Conservation (phyloP, 2,329 filamentous ascomycete genomes). For the Xylaria sp. region DNA sequence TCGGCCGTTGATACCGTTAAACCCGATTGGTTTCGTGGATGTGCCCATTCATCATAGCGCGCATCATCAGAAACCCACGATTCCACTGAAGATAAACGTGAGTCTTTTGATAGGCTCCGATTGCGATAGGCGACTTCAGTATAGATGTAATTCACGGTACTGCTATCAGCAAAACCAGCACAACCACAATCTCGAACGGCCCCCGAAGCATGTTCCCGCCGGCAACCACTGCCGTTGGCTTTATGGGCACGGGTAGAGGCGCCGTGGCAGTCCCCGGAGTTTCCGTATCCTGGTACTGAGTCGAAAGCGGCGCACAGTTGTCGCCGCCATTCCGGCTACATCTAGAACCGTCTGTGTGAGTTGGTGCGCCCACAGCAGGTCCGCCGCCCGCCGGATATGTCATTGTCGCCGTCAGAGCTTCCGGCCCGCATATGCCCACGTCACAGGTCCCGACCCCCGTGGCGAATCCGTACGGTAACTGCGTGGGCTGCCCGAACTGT, state of each 20-base stretch:
- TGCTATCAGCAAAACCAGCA: constrained; percentile 1
- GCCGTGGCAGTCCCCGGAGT: neutral
- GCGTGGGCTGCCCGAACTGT: constrained; percentile 23
- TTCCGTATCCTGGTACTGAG: neutral
- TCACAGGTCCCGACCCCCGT: constrained; percentile 28
- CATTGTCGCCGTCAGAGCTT: constrained; percentile 21
- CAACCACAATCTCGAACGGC: neutral
- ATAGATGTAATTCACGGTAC: too few relatives aligned
- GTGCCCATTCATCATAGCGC: too few relatives aligned
- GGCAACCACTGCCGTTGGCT: neutral
- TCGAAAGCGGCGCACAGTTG: neutral
- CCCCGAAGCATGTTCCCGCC: neutral
- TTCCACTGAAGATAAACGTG: too few relatives aligned
- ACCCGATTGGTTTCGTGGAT: too few relatives aligned
- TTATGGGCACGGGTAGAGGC: neutral
- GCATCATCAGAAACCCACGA: too few relatives aligned
- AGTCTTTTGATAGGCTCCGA: too few relatives aligned
- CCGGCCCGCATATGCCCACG: constrained; percentile 7
- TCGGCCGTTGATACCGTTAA: too few relatives aligned
- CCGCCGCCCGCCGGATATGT: constrained; percentile 23
- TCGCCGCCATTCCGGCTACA: neutral
- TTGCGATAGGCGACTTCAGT: too few relatives aligned
- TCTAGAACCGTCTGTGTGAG: neutral
- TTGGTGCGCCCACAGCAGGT: neutral
- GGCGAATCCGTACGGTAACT: constrained; percentile 32